Evolutionary conservation across 768 basidiomycete genomes (phyloP).

Genomic region (Phallus indusiatus): DNA sequence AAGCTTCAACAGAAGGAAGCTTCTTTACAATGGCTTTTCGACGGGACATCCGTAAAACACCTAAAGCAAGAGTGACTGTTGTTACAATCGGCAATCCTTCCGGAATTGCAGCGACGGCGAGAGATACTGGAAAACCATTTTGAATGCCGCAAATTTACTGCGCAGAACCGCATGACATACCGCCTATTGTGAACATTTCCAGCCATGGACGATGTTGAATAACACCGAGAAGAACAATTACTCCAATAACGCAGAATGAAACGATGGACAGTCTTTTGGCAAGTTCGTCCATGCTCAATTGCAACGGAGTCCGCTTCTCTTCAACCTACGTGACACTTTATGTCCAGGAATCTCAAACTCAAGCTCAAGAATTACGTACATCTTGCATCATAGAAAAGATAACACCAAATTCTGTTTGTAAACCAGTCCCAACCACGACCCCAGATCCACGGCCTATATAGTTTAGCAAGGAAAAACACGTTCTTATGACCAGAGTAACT

Average conservation of each 20-base stretch:
- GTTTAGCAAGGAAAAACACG: not conserved
- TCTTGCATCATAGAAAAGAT: constrained; percentile 99
- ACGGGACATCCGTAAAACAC: constrained; percentile 88
- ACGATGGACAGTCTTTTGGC: constrained; percentile 84
- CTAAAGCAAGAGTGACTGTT: constrained; percentile 91
- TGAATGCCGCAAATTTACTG: constrained; percentile 13
- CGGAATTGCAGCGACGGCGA: constrained; percentile 97
- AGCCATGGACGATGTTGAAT: constrained; percentile 82
- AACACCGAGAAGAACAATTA: constrained; percentile 87
- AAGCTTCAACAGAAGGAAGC: constrained; percentile 85
- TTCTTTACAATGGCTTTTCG: constrained; percentile 97
- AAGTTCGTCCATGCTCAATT: constrained; percentile 92
- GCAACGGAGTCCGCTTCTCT: constrained; percentile 86
- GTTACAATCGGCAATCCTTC: constrained; percentile 96
- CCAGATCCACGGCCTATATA: constrained; percentile 66
- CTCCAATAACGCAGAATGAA: constrained; percentile 90
- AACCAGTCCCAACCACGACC: constrained; percentile 78
- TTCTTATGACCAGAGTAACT: constrained; percentile 10
- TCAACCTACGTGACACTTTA: constrained; percentile 37
- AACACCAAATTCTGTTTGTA: constrained; percentile 88
- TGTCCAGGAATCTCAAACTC: not conserved
- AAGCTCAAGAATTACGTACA: constrained; percentile 32
- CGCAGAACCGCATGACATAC: constrained; percentile 33
- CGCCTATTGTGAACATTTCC: constrained; percentile 99
- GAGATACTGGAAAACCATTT: constrained; percentile 57